Evolutionary conservation across 805 yeast species (phyloP).

Genomic region (Ogataea nitratoaversa): DNA sequence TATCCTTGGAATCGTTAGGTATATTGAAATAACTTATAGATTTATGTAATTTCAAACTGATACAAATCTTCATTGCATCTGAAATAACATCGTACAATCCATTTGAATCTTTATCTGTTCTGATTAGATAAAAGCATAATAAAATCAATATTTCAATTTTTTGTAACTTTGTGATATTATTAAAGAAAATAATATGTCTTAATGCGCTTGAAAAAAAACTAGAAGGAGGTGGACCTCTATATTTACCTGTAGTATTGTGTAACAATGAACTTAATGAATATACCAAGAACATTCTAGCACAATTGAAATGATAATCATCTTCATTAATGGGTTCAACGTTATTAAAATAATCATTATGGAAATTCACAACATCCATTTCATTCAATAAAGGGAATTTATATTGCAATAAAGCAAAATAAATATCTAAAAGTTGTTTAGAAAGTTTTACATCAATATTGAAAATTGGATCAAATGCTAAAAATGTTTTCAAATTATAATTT

Average conservation of each 20-base stretch:
- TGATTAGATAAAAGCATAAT: slow-evolving; percentile 49
- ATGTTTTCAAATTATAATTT: slow-evolving; percentile 44
- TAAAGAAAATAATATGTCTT: slow-evolving; percentile 47
- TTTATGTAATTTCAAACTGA: slow-evolving; percentile 34
- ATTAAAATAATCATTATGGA: slow-evolving; percentile 46
- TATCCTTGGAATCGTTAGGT: slow-evolving; percentile 26
- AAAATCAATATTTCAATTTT: slow-evolving; percentile 50
- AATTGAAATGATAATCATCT: slow-evolving; percentile 46
- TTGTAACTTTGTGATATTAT: slow-evolving; percentile 36
- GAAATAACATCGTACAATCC: slow-evolving; percentile 49
- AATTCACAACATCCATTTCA: slow-evolving; percentile 46
- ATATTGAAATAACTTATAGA: slow-evolving; percentile 31
- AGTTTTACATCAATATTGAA: slow-evolving; percentile 46
- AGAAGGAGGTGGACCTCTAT: slow-evolving; percentile 50
- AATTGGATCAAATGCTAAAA: slow-evolving; percentile 45
- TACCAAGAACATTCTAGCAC: slow-evolving; percentile 54
- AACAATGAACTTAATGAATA: slow-evolving; percentile 49
- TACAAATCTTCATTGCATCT: slow-evolving; percentile 48
- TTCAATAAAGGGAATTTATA: slow-evolving; percentile 53
- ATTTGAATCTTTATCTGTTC: slow-evolving; percentile 59
- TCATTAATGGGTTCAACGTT: slow-evolving; percentile 21
- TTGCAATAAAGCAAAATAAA: slow-evolving; percentile 52
- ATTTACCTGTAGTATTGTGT: slow-evolving; percentile 53
- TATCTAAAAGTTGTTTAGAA: slow-evolving; percentile 47
- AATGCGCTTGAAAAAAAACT: slow-evolving; percentile 58